Conservation (phyloP, 208 protist species). For the Zelonia costaricensis region DNA sequence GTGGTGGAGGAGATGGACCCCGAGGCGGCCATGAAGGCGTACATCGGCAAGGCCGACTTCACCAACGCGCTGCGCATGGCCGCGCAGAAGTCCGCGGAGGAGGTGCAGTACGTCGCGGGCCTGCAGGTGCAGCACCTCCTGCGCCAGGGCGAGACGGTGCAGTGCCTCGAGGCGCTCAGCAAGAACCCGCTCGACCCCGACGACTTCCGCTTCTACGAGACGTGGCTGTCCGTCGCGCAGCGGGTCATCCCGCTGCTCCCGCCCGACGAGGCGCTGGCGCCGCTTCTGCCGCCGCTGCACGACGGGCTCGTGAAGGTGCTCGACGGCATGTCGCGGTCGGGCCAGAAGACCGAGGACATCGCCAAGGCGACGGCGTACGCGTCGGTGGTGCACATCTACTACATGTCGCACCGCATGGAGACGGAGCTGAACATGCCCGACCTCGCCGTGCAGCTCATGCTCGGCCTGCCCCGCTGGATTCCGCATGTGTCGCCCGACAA, state of each 20-base stretch:
- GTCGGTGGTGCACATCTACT: conserved; percentile 87
- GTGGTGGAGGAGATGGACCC: conserved; percentile 91
- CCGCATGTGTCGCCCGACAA: conserved; percentile 93
- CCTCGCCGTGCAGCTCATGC: conserved; percentile 82
- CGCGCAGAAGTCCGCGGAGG: conserved; percentile 56
- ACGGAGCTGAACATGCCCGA: conserved; percentile 68
- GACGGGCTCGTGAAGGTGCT: conserved; percentile 60
- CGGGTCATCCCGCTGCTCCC: conserved; percentile 52
- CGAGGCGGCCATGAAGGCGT: conserved; percentile 87
- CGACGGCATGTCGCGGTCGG: conserved; percentile 74
- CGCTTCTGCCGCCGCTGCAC: conserved; percentile 57
- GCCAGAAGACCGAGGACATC: conserved; percentile 84
- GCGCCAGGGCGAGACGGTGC: conserved; percentile 46
- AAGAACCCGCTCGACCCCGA: conserved; percentile 66
- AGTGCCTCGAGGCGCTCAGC: conserved; percentile 66
- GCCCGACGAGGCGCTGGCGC: conserved; percentile 19
- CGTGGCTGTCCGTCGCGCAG: conserved; percentile 73
- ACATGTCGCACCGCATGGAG: conserved; percentile 60
- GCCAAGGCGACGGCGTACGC: conserved; percentile 60
- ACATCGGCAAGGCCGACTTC: conserved; percentile 84
- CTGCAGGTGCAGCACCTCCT: conserved; percentile 82
- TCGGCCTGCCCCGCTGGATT: conserved; percentile 93
- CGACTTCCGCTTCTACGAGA: conserved; percentile 92
- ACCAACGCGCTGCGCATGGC: conserved; percentile 83
- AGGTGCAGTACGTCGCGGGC: conserved; percentile 71